Evolutionary conservation across 306 rosid genomes (phyloP), one percentile per base, ranked within the genome.

Genomic region (Ceratonia siliqua): DNA sequence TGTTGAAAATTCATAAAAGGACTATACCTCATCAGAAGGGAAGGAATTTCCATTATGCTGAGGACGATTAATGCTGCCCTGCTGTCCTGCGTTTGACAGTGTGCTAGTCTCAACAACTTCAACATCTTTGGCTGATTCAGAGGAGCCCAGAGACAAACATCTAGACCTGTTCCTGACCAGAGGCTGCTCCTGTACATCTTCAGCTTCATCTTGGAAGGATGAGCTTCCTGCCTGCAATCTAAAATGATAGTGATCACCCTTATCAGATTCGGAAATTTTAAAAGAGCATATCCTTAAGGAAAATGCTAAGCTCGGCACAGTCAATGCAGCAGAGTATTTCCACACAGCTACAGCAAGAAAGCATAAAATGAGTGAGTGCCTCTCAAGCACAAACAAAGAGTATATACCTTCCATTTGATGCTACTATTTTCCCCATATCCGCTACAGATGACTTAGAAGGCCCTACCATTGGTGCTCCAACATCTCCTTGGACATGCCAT

Each of bases 191-290:
- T 89, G 91, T 58, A 74, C 54, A 48, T 89, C 91, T 76, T 89
- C 91, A 76, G 62, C 76, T 70, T 85, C 91, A 50, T 85, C 86
- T 66, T 76, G 89, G 68, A 80, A 62, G 36, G 85, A 83, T 13
- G 94, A 78, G 67, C 78, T 79, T 85, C 89, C 94, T 25, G 68
- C 66, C 80, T 77, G 87, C 86, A 85, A 81, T 77, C 94, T 89
- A 74, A 42, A 76, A 71, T 69, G 45, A 73, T 68, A 57, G 70
- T 41, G 62, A 43, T 24, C 65, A 62, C 36, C 53, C 15, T 62
- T 21, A 67, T 80, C 72, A 89, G 73, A 76, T 41, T 42, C 4
- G 27, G 4, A 39, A 21, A 39, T 38, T 6, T 6, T 21, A 11
- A 0, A 10, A 38, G 0, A 13, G 12, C n/a, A 61, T 18, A 42